Base-by-base conservation (phyloP, 257 asterid genomes). In the Solanum pinnatisectum region DNA sequence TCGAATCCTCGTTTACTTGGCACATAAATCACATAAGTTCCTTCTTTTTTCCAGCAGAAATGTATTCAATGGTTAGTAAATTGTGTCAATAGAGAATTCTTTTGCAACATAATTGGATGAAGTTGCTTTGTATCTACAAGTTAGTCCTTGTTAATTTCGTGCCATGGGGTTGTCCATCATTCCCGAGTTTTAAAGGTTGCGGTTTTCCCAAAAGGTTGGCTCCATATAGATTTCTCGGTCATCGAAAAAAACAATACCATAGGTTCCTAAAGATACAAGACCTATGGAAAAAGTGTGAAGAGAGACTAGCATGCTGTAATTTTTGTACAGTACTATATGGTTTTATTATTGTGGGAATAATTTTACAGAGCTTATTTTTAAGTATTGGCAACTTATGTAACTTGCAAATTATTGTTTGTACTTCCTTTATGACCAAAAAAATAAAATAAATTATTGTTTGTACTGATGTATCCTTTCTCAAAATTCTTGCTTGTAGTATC, bases 311-410 rank as follows among this genome's bases (percentile, higher is more conserved):
- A 86, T 90, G 90, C 78, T 89, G 93, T 92, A 89, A 89, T 90
- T 95, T 91, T 89, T 94, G 98, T 93, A 95, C 94, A 93, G 95
- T 90, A 90, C 88, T 90, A 84, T 86, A 88, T 93, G 93, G 88
- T 89, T 89, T 89, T 90, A 87, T 77, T 39, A 40, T 77, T 77
- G 36, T 77, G 60, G 23, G 36, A 44, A 3, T n/a, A 77, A n/a
- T n/a, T 39, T 39, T 77, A 2, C 36, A 40, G 0, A 3, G n/a
- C 27, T 4, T 76, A 77, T 39, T 76, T 16, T 23, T 6, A 76
- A 39, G 83, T 23, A 77, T 42, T 74, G 46, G 23, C 7, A 78
- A 78, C 37, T 40, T 15, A 40, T 25, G n/a, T 13, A 39, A 40
- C 84, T 77, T 40, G 83, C 18, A 73, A 23, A 73, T 35, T 73